Percentiles rank a stretch among this genome's conserved stretches.
Conservation (phyloP, 2,329 filamentous ascomycete species). For the Aplosporella prunicola region DNA sequence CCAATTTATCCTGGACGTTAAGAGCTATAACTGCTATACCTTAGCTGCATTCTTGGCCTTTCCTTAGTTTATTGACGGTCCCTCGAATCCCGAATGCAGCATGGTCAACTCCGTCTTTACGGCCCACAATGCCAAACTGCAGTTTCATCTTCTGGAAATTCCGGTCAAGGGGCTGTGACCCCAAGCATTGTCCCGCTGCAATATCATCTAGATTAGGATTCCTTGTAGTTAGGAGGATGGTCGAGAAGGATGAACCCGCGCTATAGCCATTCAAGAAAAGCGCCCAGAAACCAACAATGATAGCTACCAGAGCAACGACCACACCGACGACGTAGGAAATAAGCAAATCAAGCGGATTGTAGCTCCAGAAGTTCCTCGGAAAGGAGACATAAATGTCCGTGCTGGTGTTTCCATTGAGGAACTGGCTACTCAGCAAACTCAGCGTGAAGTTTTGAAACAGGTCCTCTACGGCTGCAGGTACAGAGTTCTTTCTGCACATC, state of each 20-base stretch:
- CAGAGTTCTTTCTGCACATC: not conserved
- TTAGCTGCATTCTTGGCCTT: too few species aligned
- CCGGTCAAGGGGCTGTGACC: not conserved
- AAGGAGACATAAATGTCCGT: not conserved
- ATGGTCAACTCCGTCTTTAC: too few species aligned
- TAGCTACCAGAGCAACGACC: not conserved
- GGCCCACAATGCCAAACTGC: too few species aligned
- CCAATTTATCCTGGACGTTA: too few species aligned
- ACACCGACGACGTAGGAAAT: not conserved
- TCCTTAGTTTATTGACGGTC: too few species aligned
- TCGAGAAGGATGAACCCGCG: not conserved
- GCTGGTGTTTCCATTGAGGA: not conserved
- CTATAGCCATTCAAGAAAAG: not conserved
- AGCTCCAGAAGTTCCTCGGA: not conserved
- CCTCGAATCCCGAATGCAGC: too few species aligned
- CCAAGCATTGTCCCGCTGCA: not conserved
- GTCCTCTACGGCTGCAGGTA: not conserved
- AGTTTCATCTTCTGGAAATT: not conserved
- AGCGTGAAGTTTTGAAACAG: slow-evolving; percentile 2
- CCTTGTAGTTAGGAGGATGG: not conserved
- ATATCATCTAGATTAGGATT: not conserved
- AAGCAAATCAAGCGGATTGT: not conserved
- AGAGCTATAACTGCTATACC: too few species aligned
- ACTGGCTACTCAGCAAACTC: not conserved
- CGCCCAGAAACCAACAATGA: not conserved